Conservation (phyloP, 768 basidiomycete species). For the Tylopilus sp. region DNA sequence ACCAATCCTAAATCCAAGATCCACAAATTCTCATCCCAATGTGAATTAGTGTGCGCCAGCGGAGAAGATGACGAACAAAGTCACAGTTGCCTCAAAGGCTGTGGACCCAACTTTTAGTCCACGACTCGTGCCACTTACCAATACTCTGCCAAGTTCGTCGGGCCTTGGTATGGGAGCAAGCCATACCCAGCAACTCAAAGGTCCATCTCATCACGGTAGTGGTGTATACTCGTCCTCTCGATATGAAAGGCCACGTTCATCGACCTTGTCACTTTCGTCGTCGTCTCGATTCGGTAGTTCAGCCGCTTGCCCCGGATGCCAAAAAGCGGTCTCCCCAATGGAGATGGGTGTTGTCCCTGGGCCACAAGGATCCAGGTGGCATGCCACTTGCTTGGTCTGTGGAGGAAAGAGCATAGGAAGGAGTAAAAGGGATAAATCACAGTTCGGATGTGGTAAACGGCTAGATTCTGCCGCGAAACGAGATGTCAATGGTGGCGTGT, state of each 20-base stretch:
- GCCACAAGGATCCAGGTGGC: constrained; percentile 80
- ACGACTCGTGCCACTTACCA: constrained; percentile 20
- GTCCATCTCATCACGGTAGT: constrained; percentile 10
- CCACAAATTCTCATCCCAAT: constrained; percentile 6
- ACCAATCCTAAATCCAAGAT: background rate
- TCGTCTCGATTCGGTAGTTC: constrained; percentile 35
- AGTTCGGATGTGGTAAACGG: constrained; percentile 79
- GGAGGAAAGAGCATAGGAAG: constrained; percentile 56
- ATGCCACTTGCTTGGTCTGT: constrained; percentile 72
- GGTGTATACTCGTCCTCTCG: constrained; percentile 29
- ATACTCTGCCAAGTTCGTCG: constrained; percentile 11
- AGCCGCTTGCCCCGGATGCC: constrained; percentile 72
- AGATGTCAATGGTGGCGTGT: constrained; percentile 65
- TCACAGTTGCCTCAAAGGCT: constrained; percentile 3
- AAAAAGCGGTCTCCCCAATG: constrained; percentile 72
- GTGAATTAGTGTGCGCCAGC: constrained; percentile 41
- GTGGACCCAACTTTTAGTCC: constrained; percentile 13
- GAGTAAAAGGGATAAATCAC: constrained; percentile 50
- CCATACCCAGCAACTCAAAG: constrained; percentile 10
- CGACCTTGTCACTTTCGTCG: constrained; percentile 15
- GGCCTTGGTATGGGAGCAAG: constrained; percentile 3
- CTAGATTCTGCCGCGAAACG: constrained; percentile 80
- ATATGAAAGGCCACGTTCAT: constrained; percentile 23
- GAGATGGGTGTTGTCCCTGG: constrained; percentile 84
- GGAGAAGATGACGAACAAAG: constrained; percentile 26